Evolutionary conservation across 1,139 yeast species (phyloP), one percentile per base, ranked within the genome.

Genomic region (Yamadazyma triangularis): DNA sequence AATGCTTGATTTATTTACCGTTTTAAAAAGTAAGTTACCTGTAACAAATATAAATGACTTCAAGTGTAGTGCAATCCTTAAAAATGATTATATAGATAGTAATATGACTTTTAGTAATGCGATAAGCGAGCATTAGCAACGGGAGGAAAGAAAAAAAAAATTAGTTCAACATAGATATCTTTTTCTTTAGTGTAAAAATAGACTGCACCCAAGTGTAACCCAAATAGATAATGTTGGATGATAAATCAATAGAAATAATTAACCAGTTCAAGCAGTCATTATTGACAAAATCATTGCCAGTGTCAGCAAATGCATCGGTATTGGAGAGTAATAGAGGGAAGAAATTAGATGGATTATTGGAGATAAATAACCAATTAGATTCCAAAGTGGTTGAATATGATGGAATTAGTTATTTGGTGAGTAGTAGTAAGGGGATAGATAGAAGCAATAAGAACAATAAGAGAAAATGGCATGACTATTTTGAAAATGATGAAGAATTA

Each of bases 201-300:
- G n/a, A n/a, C n/a, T n/a, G n/a, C n/a, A n/a, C n/a, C n/a, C n/a
- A n/a, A n/a, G n/a, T n/a, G n/a, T n/a, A n/a, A n/a, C n/a, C n/a
- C n/a, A n/a, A n/a, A n/a, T n/a, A n/a, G n/a, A n/a, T n/a, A 29
- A 64, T 63, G 69, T 56, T 65, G 36, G 74, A 67, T 42, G 52
- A 50, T 25, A 54, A 56, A 25, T 63, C 72, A 9, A 48, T 67
- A 23, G 71, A 65, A 24, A 56, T 63, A 14, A 65, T 68, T 25
- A 46, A 60, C 4, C 53, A 56, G 25, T 65, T 68, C 47, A 67
- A 65, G 42, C 60, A 60, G 44, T 61, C 72, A 11, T 47, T 65
- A 13, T 43, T 56, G 31, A 32, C 34, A 32, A 28, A 29, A 27
- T n/a, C 39, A 23, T 16, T 42, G 10, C 36, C 45, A 3, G 31